Conservation (phyloP, 768 basidiomycete species). For the Krasilnikovozyma curviuscula region DNA sequence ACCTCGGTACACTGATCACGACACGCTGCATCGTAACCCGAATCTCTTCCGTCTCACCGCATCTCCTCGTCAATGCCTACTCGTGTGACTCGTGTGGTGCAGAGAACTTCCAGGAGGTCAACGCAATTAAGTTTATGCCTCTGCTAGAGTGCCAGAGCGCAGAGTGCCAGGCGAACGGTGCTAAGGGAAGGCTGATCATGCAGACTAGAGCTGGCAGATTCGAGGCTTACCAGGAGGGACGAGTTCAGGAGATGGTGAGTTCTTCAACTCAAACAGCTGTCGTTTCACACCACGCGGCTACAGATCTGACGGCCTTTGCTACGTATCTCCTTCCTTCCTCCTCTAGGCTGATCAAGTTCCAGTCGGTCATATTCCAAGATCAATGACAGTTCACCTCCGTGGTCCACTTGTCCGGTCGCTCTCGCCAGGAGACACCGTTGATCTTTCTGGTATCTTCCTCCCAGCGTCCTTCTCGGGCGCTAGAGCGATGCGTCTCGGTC, state of each 20-base stretch:
- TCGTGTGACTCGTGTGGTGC: constrained; percentile 96
- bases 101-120: constrained; percentile 95
- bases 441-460: constrained; percentile 90
- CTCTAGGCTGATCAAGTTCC: constrained; percentile 93
- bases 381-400: constrained; percentile 90
- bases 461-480: constrained; percentile 95
- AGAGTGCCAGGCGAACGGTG: constrained; percentile 67
- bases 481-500: constrained; percentile 87
- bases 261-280: too few species aligned
- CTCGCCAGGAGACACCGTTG: constrained; percentile 89
- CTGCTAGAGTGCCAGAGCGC: constrained; percentile 70
- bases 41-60: constrained; percentile 94
- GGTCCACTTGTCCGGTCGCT: constrained; percentile 73
- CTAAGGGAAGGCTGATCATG: constrained; percentile 86
- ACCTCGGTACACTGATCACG: constrained; percentile 84
- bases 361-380: constrained; percentile 94
- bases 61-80: constrained; percentile 91
- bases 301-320: neutral
- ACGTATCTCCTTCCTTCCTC: neutral
- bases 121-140: constrained; percentile 73
- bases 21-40: constrained; percentile 96
- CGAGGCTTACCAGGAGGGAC: constrained; percentile 93
- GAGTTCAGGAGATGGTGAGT: constrained; percentile 92
- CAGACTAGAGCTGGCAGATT: constrained; percentile 95
- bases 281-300: neutral